A percentile compares a stretch with the other conserved stretches of the same genome.
Evolutionary conservation across 352 stramenopile genomes (phyloP).

Genomic region (Salisapilia sapeloensis): DNA sequence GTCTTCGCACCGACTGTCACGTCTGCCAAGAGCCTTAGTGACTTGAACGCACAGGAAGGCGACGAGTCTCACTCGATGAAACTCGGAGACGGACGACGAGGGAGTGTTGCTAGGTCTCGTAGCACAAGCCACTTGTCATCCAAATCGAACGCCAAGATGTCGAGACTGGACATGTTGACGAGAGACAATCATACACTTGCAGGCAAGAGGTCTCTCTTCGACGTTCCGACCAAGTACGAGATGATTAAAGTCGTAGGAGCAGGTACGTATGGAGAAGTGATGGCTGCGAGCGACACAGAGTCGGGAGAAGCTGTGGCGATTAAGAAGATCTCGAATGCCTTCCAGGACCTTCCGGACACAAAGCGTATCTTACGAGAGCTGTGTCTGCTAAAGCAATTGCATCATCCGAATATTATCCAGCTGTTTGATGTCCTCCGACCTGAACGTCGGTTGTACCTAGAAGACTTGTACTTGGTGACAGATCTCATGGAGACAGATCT

Average conservation of each 20-base stretch:
- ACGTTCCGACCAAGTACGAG: conserved; percentile 66
- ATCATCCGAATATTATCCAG: conserved; percentile 85
- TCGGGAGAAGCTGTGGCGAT: conserved; percentile 83
- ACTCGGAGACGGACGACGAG: conserved; percentile 5
- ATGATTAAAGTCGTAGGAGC: conserved; percentile 68
- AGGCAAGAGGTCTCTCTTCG: conserved; percentile 47
- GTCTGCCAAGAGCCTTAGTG: conserved; percentile 20
- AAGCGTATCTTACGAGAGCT: conserved; percentile 93
- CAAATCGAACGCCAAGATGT: conserved; percentile 10
- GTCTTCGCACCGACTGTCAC: conserved; percentile 58
- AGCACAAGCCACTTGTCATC: too few relatives aligned
- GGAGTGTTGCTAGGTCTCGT: conserved; percentile 14
- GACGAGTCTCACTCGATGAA: conserved; percentile 19
- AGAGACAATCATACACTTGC: conserved; percentile 53
- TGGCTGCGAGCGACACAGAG: conserved; percentile 64
- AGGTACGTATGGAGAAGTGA: conserved; percentile 67
- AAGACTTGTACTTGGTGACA: conserved; percentile 94
- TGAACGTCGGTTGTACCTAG: conserved; percentile 84
- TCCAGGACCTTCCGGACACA: conserved; percentile 54
- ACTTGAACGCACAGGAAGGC: conserved; percentile 15
- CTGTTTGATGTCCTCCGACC: conserved; percentile 89
- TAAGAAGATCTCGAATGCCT: conserved; percentile 87
- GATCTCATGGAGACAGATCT: conserved; percentile 93
- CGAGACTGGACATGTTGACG: conserved; percentile 14
- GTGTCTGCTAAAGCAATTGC: conserved; percentile 72